These are phyloP conservation scores for Wickerhamiella galacta DNA, from an alignment of 805 yeast species.

Conservation along the genomic window DNA sequence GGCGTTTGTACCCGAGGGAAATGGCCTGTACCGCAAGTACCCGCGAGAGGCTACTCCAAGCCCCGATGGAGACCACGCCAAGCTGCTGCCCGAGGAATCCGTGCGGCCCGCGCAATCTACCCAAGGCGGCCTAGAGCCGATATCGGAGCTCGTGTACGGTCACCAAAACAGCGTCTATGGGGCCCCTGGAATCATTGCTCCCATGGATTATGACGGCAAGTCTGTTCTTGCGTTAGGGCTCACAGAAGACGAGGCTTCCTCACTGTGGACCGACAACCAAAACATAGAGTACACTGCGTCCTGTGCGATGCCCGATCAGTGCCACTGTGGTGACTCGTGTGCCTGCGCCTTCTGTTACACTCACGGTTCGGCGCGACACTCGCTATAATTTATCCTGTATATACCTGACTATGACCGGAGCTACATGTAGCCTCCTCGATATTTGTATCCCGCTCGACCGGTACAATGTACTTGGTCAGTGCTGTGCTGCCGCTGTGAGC, in stretches of 20 bases:
- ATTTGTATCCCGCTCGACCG: too few relatives aligned
- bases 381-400: neutral
- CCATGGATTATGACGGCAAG: conserved; percentile 19
- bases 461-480: too few relatives aligned
- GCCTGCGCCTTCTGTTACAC: conserved; percentile 22
- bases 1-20: conserved; percentile 21
- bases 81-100: neutral
- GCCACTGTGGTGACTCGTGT: conserved; percentile 24
- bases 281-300: conserved; percentile 21
- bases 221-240: conserved; percentile 13
- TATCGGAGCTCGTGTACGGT: too few relatives aligned
- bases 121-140: neutral
- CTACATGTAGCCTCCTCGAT: too few relatives aligned
- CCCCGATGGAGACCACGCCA: neutral
- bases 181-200: conserved; percentile 21
- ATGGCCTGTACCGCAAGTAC: conserved; percentile 19
- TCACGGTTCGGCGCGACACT: conserved; percentile 4
- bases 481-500: too few relatives aligned
- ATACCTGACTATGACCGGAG: too few relatives aligned
- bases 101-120: neutral
- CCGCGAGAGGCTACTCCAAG: conserved; percentile 5
- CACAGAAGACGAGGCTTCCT: conserved; percentile 14
- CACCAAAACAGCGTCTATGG: too few relatives aligned
- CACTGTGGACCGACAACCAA: conserved; percentile 14
- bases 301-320: conserved; percentile 25